phyloP scores from a whole-genome alignment of 352 stramenopile genomes.

The Pythium apleroticum region DNA sequence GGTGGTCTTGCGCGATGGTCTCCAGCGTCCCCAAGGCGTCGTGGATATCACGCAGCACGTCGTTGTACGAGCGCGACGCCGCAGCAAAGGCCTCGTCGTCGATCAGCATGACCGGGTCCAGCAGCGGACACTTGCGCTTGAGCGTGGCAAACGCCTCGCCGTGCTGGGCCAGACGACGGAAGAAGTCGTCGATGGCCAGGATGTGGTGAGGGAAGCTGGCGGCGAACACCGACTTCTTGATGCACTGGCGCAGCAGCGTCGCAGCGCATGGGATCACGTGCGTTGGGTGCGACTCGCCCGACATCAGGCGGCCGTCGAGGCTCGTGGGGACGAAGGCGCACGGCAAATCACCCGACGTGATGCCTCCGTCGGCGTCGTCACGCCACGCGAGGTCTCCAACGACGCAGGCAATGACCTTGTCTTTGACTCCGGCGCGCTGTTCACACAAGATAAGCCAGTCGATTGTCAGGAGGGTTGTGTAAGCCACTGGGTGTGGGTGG shows the following conservation, averaged over 20 bases:
- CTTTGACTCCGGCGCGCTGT: slow-evolving; percentile 58
- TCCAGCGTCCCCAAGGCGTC: slow-evolving; percentile 46
- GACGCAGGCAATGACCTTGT: slow-evolving; percentile 71
- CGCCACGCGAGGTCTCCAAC: slow-evolving; percentile 52
- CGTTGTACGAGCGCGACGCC: slow-evolving; percentile 48
- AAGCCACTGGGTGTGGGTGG: too few species aligned
- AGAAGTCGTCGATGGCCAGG: slow-evolving; percentile 50
- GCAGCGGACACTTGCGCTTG: slow-evolving; percentile 49
- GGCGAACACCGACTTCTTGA: slow-evolving; percentile 53
- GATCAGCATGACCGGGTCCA: slow-evolving; percentile 27
- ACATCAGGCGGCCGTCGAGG: slow-evolving; percentile 52
- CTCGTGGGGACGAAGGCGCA: slow-evolving; percentile 51
- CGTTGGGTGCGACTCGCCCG: slow-evolving; percentile 46
- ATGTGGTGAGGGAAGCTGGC: slow-evolving; percentile 58
- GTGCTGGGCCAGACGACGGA: slow-evolving; percentile 40
- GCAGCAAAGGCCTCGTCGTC: slow-evolving; percentile 25
- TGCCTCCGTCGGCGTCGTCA: slow-evolving; percentile 22
- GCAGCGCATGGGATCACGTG: slow-evolving; percentile 56
- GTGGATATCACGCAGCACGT: slow-evolving; percentile 56
- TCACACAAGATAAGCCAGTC: too few species aligned
- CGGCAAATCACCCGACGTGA: slow-evolving; percentile 48
- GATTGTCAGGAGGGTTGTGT: too few species aligned
- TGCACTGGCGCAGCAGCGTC: slow-evolving; percentile 49
- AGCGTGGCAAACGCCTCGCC: slow-evolving; percentile 37
- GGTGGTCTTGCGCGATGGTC: slow-evolving; percentile 52